A percentile compares a stretch with the other conserved stretches of the same genome.
phyloP scores from a whole-genome alignment of 176 grass and related monocot species.

The Oryza punctata region DNA sequence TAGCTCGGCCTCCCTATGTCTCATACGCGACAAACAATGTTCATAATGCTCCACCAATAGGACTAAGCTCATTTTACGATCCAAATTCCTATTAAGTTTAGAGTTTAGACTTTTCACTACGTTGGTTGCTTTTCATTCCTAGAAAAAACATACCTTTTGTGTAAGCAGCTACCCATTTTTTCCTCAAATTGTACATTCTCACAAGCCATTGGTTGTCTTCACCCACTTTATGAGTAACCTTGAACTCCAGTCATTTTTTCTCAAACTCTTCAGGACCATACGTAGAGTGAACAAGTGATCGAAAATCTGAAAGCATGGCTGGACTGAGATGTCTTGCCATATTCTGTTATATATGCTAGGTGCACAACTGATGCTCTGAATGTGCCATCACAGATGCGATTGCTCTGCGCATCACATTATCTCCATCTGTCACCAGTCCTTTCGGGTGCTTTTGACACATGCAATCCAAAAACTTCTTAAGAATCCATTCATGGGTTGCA shows the following conservation, averaged over 20 bases:
- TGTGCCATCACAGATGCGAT: not conserved
- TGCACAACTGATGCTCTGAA: not conserved
- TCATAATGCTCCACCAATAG: no score
- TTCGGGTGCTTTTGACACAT: not conserved
- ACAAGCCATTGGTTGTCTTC: no score
- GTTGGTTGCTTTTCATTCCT: no score
- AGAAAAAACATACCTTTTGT: no score
- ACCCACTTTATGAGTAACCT: no score
- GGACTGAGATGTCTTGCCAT: not conserved
- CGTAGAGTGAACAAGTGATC: not conserved
- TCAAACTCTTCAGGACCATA: not conserved
- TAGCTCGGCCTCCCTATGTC: no score
- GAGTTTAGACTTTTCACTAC: no score
- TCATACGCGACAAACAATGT: no score
- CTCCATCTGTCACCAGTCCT: not conserved
- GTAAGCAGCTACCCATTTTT: no score
- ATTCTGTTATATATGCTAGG: not conserved
- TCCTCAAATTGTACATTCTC: no score
- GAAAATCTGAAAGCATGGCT: not conserved
- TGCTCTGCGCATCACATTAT: not conserved
- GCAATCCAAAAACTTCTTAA: not conserved
- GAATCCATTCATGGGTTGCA: not conserved
- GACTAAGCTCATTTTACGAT: no score
- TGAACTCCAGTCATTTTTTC: not conserved
- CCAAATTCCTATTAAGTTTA: no score